phyloP scores from a whole-genome alignment of 768 basidiomycete species.

The Tulasnella sp. region DNA sequence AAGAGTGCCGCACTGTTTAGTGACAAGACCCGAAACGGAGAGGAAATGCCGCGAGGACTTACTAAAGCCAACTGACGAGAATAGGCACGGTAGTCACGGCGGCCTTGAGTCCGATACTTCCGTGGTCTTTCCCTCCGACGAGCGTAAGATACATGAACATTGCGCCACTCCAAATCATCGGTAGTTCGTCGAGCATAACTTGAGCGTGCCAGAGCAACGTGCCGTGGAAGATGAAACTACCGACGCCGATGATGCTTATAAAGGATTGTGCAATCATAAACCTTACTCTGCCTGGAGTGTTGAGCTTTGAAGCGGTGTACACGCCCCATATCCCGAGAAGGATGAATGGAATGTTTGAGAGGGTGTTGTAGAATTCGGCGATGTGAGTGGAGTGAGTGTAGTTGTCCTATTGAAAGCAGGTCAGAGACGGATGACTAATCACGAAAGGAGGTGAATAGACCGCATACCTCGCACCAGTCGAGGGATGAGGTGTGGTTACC shows the following conservation, averaged over 20 bases:
- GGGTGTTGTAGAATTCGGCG: constrained; percentile 34
- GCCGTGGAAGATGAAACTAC: constrained; percentile 32
- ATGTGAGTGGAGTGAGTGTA: constrained; percentile 31
- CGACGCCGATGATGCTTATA: constrained; percentile 29
- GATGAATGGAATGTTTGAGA: constrained; percentile 33
- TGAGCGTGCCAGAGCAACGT: constrained; percentile 34
- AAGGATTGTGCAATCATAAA: constrained; percentile 18
- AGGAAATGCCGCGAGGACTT: constrained; percentile 16
- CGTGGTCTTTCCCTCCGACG: constrained; percentile 8
- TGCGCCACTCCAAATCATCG: constrained; percentile 34
- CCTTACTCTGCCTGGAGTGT: constrained; percentile 24
- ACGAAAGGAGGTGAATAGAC: background rate
- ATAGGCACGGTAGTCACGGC: constrained; percentile 27
- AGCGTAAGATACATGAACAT: constrained; percentile 28
- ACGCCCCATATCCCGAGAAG: constrained; percentile 30
- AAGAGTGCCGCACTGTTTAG: background rate
- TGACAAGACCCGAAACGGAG: background rate
- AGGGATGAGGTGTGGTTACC: constrained; percentile 23
- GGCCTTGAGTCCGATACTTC: constrained; percentile 21
- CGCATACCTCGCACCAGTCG: constrained; percentile 24
- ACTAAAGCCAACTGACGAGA: constrained; percentile 33
- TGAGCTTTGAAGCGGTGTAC: constrained; percentile 12
- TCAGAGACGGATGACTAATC: background rate
- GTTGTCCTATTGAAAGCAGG: constrained; percentile 26
- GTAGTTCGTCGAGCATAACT: constrained; percentile 32